Percentiles rank a stretch among this genome's conserved stretches.
phyloP scores from a whole-genome alignment of 495 filamentous ascomycete genomes.

The Pyrenula aspistea region DNA sequence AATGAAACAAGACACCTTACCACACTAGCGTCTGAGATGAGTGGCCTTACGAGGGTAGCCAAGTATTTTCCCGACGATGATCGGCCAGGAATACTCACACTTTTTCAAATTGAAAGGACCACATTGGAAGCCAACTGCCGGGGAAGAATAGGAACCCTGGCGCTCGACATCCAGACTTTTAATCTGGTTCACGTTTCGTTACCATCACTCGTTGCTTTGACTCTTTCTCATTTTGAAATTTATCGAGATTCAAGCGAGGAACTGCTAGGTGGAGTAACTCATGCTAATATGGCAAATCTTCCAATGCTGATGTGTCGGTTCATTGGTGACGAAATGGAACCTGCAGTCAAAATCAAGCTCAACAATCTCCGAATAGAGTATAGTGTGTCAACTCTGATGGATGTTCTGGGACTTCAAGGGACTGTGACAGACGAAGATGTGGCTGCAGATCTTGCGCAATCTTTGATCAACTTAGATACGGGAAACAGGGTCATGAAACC shows the following conservation, averaged over 20 bases:
- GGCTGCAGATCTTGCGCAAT: neutral
- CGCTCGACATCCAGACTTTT: constrained; percentile 39
- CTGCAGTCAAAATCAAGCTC: constrained; percentile 75
- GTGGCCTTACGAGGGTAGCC: constrained; percentile 71
- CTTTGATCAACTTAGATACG: neutral
- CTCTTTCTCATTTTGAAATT: constrained; percentile 46
- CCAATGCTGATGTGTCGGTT: constrained; percentile 69
- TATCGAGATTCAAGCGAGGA: constrained; percentile 57
- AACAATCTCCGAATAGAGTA: constrained; percentile 77
- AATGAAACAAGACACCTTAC: constrained; percentile 50
- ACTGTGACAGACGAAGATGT: constrained; percentile 4
- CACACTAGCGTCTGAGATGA: constrained; percentile 63
- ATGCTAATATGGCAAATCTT: constrained; percentile 18
- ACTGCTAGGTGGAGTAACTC: constrained; percentile 43
- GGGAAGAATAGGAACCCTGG: constrained; percentile 52
- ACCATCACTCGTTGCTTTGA: constrained; percentile 67
- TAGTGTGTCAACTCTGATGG: constrained; percentile 67
- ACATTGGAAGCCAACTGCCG: constrained; percentile 45
- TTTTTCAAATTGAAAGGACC: constrained; percentile 52
- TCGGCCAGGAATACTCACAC: constrained; percentile 73
- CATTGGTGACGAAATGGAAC: constrained; percentile 88
- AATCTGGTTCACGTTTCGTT: constrained; percentile 77
- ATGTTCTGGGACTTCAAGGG: constrained; percentile 56
- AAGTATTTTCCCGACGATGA: constrained; percentile 97
- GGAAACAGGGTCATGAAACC: neutral